These are phyloP conservation scores for Russula sp. DNA, from an alignment of 768 basidiomycete species.

Conservation along the genomic window DNA sequence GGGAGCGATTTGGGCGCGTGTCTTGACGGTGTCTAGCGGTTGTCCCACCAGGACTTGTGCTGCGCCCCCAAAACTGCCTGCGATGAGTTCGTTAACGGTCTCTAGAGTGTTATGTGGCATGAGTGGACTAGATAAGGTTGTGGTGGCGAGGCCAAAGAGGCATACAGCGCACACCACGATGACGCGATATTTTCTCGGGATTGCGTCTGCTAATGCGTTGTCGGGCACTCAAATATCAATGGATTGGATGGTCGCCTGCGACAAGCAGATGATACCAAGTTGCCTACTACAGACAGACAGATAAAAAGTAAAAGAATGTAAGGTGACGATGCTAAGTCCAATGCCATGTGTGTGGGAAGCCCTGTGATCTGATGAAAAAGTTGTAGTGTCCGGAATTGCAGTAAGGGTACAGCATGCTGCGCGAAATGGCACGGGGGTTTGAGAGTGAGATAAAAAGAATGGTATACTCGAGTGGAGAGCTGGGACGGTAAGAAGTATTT, in stretches of 20 bases:
- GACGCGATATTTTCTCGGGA: not conserved
- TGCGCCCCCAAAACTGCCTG: slow-evolving; percentile 89
- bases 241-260: slow-evolving; percentile 12
- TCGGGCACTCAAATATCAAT: not conserved
- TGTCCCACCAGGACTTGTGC: slow-evolving; percentile 95
- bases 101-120: slow-evolving; percentile 30
- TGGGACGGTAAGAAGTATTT: not conserved
- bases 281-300: slow-evolving; percentile 22
- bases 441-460: slow-evolving; percentile 5
- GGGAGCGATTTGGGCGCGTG: slow-evolving; percentile 80
- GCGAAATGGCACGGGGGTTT: slow-evolving; percentile 2
- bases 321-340: slow-evolving; percentile 20
- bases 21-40: slow-evolving; percentile 84
- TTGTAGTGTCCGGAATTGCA: slow-evolving; percentile 18
- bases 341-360: slow-evolving; percentile 15
- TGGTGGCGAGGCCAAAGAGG: not conserved
- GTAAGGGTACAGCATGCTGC: slow-evolving; percentile 20
- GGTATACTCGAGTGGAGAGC: slow-evolving; percentile 3
- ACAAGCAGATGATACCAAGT: slow-evolving; percentile 16
- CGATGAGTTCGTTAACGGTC: slow-evolving; percentile 75
- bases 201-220: not conserved
- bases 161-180: not conserved
- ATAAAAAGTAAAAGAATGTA: slow-evolving; percentile 16
- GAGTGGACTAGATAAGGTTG: not conserved
- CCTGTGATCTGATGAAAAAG: slow-evolving; percentile 11